Percentiles rank a stretch among this genome's conserved stretches.
Conservation (phyloP, 495 filamentous ascomycete species). For the Aspergillus biplanus region DNA sequence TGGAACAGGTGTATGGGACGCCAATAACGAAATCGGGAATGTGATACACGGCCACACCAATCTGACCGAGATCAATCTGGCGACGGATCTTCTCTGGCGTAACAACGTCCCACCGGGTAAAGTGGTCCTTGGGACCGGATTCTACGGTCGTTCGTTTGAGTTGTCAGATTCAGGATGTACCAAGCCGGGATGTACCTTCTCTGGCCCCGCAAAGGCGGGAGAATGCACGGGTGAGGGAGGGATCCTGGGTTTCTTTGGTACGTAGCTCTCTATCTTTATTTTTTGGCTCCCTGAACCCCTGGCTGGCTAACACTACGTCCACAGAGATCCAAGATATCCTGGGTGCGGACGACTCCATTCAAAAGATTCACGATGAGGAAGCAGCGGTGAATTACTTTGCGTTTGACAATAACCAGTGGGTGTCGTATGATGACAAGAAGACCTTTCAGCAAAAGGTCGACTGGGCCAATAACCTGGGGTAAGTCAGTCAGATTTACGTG, state of each 20-base stretch:
- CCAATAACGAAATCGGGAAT: not conserved
- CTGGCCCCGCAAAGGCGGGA: constrained; percentile 23
- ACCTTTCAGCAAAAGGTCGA: constrained; percentile 44
- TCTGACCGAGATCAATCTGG: constrained; percentile 46
- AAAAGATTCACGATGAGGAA: constrained; percentile 16
- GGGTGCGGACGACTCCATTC: not conserved
- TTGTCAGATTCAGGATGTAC: constrained; percentile 27
- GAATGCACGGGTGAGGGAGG: constrained; percentile 30
- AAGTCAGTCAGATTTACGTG: not conserved
- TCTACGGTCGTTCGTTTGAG: constrained; percentile 50
- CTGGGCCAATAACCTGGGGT: constrained; percentile 38
- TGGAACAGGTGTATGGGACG: constrained; percentile 25
- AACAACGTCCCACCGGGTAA: constrained; percentile 45
- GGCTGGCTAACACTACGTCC: not conserved
- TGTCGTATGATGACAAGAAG: constrained; percentile 43
- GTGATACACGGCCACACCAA: constrained; percentile 1
- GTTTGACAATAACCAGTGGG: constrained; percentile 43
- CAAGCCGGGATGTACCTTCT: constrained; percentile 27
- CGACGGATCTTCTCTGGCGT: constrained; percentile 33
- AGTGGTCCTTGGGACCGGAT: constrained; percentile 49
- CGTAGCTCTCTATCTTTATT: not conserved
- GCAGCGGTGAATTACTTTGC: constrained; percentile 32
- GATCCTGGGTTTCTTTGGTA: constrained; percentile 22
- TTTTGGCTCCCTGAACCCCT: too few relatives aligned
- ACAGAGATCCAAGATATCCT: constrained; percentile 31